Base-by-base conservation (phyloP, 371 early-diverging fungal genomes). In the Funneliformis caledonium region DNA sequence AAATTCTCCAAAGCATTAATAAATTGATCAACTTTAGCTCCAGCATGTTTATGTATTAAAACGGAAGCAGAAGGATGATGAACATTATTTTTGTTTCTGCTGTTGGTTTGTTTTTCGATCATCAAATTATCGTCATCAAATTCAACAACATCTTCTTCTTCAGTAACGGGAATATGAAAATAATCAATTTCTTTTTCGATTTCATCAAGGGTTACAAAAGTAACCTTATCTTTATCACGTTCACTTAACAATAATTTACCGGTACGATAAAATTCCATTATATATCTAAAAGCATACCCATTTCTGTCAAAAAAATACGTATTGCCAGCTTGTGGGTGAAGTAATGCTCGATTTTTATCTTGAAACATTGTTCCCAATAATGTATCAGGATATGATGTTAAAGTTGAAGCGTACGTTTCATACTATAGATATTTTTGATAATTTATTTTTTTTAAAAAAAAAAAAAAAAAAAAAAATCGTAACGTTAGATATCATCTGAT, bases 211-310 rank as follows among this genome's bases (percentile, higher is more conserved):
- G 75, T 59, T 26, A 75, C 70, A 37, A 43, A 45, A 43, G 22
- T 43, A 43, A 70, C 37, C 45, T 70, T n/a, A 43, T 43, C n/a
- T 37, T 70, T 70, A 56, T 70, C 22, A 56, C 43, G 45, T 43
- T 70, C 70, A 45, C 43, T 43, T 43, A 37, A 74, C 26, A 74
- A 33, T 43, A 74, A 50, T 52, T 74, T 74, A 31, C 74, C 74
- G 19, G 74, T 74, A 31, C 74, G 52, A 74, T 74, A 74, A 52
- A 56, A 74, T 52, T 74, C 59, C 26, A 74, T 37, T 50, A 74
- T 74, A 22, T 43, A 74, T 37, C 74, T 56, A 60, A 74, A 74
- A 16, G 59, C 74, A 74, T 74, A 60, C 10, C 74, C 74, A 52
- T 74, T 60, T 14, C 74, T 26, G 56, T 74, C 74, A 60, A 74